phyloP scores from a whole-genome alignment of 1,284 basidiomycete species.

The Heterobasidion irregulare region DNA sequence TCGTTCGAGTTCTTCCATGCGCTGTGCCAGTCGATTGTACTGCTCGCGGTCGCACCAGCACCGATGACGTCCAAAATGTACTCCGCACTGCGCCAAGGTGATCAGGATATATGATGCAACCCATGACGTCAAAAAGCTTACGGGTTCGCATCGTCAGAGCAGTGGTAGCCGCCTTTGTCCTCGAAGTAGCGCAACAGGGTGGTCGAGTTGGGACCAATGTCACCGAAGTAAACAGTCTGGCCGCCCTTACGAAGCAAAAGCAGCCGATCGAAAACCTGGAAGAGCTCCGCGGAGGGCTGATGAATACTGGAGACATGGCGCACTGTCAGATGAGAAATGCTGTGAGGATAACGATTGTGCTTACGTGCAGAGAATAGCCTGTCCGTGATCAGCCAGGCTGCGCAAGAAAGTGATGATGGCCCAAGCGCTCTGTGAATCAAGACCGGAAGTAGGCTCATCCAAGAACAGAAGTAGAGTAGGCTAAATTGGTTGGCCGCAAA shows the following conservation, averaged over 20 bases:
- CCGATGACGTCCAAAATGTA: constrained; percentile 67
- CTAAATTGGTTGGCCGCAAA: constrained; percentile 14
- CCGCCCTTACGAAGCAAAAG: constrained; percentile 62
- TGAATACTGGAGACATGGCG: constrained; percentile 24
- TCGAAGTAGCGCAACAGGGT: constrained; percentile 67
- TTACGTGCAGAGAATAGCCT: constrained; percentile 64
- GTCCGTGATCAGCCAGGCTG: constrained; percentile 76
- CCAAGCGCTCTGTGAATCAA: constrained; percentile 3
- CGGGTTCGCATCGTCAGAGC: constrained; percentile 33
- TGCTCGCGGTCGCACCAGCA: constrained; percentile 39
- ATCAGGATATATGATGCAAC: neutral
- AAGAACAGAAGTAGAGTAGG: constrained; percentile 69
- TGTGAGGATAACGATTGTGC: neutral
- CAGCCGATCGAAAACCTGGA: constrained; percentile 63
- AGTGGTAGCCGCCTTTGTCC: constrained; percentile 39
- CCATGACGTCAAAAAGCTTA: constrained; percentile 9
- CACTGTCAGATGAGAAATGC: neutral
- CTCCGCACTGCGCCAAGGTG: constrained; percentile 39
- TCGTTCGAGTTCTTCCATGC: constrained; percentile 24
- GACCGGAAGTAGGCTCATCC: constrained; percentile 1
- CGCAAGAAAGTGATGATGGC: constrained; percentile 39
- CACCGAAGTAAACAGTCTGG: constrained; percentile 72
- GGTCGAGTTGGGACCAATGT: constrained; percentile 51
- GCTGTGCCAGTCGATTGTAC: constrained; percentile 24
- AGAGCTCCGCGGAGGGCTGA: constrained; percentile 69